Percentiles rank a stretch among this genome's conserved stretches.
phyloP scores from a whole-genome alignment of 2,329 filamentous ascomycete species.

The Beauveria pseudobassiana region DNA sequence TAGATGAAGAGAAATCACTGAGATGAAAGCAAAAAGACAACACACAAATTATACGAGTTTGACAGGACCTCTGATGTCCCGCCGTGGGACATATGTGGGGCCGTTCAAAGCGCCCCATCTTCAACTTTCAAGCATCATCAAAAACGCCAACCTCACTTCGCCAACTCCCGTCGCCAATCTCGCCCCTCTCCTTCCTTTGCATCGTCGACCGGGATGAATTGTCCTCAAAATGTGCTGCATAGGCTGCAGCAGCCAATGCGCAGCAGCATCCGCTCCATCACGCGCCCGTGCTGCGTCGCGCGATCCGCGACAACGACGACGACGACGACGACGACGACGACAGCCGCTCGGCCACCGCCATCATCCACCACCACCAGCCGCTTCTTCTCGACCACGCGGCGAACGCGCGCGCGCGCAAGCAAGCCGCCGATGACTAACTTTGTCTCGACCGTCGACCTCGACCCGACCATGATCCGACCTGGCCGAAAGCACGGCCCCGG shows the following conservation, averaged over 20 bases:
- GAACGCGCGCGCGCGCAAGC: slow-evolving; percentile 21
- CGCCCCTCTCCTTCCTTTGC: slow-evolving; percentile 8
- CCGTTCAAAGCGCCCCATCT: not conserved
- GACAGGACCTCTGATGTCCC: too few relatives aligned
- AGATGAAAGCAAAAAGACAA: not conserved
- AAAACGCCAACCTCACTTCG: not conserved
- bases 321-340: not conserved
- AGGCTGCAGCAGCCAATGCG: slow-evolving; percentile 16
- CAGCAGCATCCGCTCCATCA: not conserved
- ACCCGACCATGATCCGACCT: slow-evolving; percentile 69
- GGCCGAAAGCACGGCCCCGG: slow-evolving; percentile 70
- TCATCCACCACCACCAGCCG: not conserved
- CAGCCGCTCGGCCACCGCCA: not conserved
- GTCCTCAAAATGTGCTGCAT: slow-evolving; percentile 19
- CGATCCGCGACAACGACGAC: not conserved
- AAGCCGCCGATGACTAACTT: slow-evolving; percentile 67
- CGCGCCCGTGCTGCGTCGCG: slow-evolving; percentile 5
- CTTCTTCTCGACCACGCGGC: slow-evolving; percentile 15
- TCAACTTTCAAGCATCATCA: not conserved
- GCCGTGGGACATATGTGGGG: not conserved
- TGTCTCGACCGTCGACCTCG: slow-evolving; percentile 79
- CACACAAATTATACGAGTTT: too few relatives aligned
- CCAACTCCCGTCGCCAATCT: not conserved
- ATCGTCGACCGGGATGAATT: slow-evolving; percentile 20
- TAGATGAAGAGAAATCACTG: not conserved